Evolutionary conservation across 441 rosid genomes (phyloP), one percentile per base, ranked within the genome.

Genomic region (Populus hybrid): DNA sequence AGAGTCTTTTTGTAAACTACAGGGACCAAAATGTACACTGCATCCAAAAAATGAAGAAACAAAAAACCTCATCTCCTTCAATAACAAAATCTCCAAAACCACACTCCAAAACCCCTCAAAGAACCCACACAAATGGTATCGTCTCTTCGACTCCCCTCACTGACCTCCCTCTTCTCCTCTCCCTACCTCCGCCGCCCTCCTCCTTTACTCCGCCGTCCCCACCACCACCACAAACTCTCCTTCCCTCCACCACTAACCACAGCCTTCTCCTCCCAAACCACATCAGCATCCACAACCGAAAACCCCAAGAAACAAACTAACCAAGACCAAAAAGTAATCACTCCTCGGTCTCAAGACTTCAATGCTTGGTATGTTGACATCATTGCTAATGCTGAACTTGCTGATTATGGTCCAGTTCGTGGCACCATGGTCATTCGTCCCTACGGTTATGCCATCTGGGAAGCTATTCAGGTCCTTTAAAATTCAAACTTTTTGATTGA

Each of bases 71-170:
- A 61, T 76, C 74, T 36, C 19, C 59, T 69, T 61, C 32, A 3
- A 30, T 30, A 3, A 30, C 32, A 30, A 30, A 30, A 30, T 30
- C 32, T 30, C 32, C 32, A 30, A 30, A 30, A 30, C 32, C 32
- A 30, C 32, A 30, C 32, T 30, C 32, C 32, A 30, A 30, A 30
- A 30, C 32, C 32, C 32, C 30, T 5, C 64, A 26, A 5, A 5
- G 3, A 30, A 30, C 32, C 19, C 66, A 28, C 16, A 64, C 69
- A 77, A 79, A 94, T 92, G 94, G 91, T 82, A 76, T 86, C 85
- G 30, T 88, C 92, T 53, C 83, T 88, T 74, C 79, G 95, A 72
- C 88, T 92, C 32, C 92, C 93, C 14, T 84, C 90, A 38, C 89
- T 91, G 69, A 80, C 91, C 64, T 86, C 85, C 53, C 82, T 89